Conservation (phyloP, 768 basidiomycete genomes). For the Suillus weaverae region DNA sequence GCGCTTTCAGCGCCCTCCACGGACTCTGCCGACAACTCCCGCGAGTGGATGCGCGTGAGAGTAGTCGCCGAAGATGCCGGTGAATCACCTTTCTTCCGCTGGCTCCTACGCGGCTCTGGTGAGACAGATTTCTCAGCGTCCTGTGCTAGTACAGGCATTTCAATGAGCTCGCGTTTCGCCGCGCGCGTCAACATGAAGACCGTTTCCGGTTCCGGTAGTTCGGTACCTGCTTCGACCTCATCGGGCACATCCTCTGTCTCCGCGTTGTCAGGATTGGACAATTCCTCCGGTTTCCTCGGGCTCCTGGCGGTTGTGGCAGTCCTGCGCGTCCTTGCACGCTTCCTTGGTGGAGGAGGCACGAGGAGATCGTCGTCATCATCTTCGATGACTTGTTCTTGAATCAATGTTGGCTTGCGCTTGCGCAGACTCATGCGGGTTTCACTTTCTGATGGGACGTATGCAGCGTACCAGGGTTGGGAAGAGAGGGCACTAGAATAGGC, state of each 20-base stretch:
- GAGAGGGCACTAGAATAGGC: constrained; percentile 29
- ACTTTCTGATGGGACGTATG: constrained; percentile 31
- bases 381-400: constrained; percentile 17
- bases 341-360: constrained; percentile 29
- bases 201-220: constrained; percentile 10
- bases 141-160: constrained; percentile 14
- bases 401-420: constrained; percentile 30
- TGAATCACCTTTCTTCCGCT: constrained; percentile 32
- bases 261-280: constrained; percentile 7
- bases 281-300: constrained; percentile 7
- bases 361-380: constrained; percentile 35
- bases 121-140: constrained; percentile 15
- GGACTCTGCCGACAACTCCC: constrained; percentile 27
- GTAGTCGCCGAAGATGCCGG: constrained; percentile 31
- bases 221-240: not conserved
- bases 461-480: constrained; percentile 28
- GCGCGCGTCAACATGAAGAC: constrained; percentile 7
- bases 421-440: constrained; percentile 35
- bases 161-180: constrained; percentile 26
- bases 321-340: constrained; percentile 31
- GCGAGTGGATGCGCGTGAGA: constrained; percentile 29
- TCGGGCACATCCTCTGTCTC: constrained; percentile 7
- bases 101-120: constrained; percentile 25
- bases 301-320: constrained; percentile 13
- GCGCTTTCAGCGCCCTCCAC: constrained; percentile 29